These are phyloP conservation scores for Adansonia rubrostipa DNA, from an alignment of 441 rosid genomes.

Conservation along the genomic window DNA sequence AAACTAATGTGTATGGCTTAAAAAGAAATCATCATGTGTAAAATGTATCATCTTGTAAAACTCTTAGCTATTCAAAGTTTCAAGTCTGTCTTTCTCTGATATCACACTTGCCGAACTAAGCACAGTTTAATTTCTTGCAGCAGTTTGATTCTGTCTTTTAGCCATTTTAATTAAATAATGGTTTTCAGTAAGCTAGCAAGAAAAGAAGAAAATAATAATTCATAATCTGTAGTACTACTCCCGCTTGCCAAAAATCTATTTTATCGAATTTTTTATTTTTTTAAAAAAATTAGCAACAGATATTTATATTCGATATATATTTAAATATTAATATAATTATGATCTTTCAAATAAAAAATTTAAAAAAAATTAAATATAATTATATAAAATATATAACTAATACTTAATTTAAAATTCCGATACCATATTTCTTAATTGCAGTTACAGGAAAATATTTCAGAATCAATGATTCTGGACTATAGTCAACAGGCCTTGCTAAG, in stretches of 20 bases:
- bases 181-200: neutral
- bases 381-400: no score
- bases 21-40: conserved; percentile 6
- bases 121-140: neutral
- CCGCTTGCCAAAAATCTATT: no score
- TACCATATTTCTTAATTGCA: no score
- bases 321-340: no score
- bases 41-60: conserved; percentile 14
- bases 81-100: neutral
- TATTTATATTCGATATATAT: no score
- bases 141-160: neutral
- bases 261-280: no score
- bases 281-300: no score
- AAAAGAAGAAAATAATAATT: neutral
- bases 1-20: neutral
- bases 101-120: neutral
- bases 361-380: no score
- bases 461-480: neutral
- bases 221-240: neutral
- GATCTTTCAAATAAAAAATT: no score
- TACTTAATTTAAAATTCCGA: no score
- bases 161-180: neutral
- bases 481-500: neutral
- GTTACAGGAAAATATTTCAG: neutral
- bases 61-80: neutral